phyloP scores from a whole-genome alignment of 768 basidiomycete species.

The Xerocomellus chrysenteron region DNA sequence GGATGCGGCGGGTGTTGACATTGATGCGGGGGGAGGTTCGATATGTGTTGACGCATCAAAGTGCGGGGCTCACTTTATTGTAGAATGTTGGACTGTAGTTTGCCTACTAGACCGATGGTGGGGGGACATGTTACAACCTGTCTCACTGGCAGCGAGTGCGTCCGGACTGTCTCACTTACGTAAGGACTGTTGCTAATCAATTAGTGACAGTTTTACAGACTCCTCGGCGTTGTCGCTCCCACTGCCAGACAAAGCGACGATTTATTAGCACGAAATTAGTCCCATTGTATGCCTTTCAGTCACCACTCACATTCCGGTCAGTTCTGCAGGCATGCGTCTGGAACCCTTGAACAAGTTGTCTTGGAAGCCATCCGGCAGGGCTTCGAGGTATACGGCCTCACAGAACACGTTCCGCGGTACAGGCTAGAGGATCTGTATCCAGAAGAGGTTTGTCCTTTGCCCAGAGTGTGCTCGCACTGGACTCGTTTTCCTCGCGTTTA shows the following conservation, averaged over 20 bases:
- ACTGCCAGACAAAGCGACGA: not conserved
- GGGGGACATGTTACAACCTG: not conserved
- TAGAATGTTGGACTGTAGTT: not conserved
- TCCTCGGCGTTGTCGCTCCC: not conserved
- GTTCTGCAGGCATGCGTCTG: constrained; percentile 88
- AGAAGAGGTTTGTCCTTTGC: constrained; percentile 70
- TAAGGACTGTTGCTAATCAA: constrained; percentile 7
- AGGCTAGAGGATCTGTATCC: constrained; percentile 82
- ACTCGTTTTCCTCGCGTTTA: constrained; percentile 34
- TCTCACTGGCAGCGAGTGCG: too few relatives aligned
- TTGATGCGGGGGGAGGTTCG: constrained; percentile 18
- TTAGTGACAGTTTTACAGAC: constrained; percentile 3
- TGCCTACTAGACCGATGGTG: not conserved
- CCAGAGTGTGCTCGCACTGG: not conserved
- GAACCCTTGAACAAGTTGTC: constrained; percentile 79
- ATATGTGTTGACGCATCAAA: constrained; percentile 21
- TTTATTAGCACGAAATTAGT: not conserved
- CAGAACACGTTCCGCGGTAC: constrained; percentile 93
- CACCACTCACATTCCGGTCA: constrained; percentile 94
- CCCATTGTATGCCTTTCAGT: constrained; percentile 56
- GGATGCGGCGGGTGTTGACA: not conserved
- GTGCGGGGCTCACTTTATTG: constrained; percentile 18
- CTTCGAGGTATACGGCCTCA: constrained; percentile 82
- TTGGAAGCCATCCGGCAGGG: constrained; percentile 73
- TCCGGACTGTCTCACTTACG: constrained; percentile 9